Conservation (phyloP, 2,329 filamentous ascomycete species). For the Colletotrichum melonis region DNA sequence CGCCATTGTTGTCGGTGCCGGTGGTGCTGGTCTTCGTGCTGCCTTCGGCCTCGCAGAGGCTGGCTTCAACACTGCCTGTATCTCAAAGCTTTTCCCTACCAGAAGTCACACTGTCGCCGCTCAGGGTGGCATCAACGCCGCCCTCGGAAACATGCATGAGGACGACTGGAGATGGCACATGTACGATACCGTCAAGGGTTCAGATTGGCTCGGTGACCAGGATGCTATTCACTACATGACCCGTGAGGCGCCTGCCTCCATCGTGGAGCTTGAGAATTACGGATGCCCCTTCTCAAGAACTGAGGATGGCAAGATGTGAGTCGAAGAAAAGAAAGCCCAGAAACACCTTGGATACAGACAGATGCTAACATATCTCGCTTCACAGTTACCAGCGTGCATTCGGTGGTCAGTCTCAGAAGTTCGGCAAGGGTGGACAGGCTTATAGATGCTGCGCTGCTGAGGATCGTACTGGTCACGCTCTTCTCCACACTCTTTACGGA, state of each 20-base stretch:
- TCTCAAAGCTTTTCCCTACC: slow-evolving; percentile 88
- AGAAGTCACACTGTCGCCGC: slow-evolving; percentile 86
- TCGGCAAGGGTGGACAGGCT: slow-evolving; percentile 95
- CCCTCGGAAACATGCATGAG: slow-evolving; percentile 95
- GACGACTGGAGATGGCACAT: slow-evolving; percentile 99
- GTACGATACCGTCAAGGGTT: slow-evolving; percentile 99
- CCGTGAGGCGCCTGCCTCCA: slow-evolving; percentile 88
- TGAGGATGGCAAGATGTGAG: slow-evolving; percentile 92
- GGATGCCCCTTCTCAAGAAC: slow-evolving; percentile 97
- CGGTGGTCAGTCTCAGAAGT: slow-evolving; percentile 96
- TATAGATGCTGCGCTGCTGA: slow-evolving; percentile 97
- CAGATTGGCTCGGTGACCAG: slow-evolving; percentile 97
- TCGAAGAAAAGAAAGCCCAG: slow-evolving; percentile 18
- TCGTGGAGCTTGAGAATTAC: slow-evolving; percentile 97
- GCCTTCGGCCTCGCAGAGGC: slow-evolving; percentile 89
- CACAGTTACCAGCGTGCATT: slow-evolving; percentile 94
- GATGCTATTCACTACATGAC: slow-evolving; percentile 99
- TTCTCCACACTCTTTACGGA: slow-evolving; percentile 98
- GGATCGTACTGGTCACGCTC: slow-evolving; percentile 95
- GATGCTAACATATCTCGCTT: slow-evolving; percentile 38
- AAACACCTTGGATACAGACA: not conserved
- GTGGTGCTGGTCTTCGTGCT: slow-evolving; percentile 83
- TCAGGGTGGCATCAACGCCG: slow-evolving; percentile 88
- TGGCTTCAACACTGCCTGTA: slow-evolving; percentile 90
- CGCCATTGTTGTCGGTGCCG: slow-evolving; percentile 91